Base-by-base conservation (phyloP, 345 rosid species). In the Viola odorata region DNA sequence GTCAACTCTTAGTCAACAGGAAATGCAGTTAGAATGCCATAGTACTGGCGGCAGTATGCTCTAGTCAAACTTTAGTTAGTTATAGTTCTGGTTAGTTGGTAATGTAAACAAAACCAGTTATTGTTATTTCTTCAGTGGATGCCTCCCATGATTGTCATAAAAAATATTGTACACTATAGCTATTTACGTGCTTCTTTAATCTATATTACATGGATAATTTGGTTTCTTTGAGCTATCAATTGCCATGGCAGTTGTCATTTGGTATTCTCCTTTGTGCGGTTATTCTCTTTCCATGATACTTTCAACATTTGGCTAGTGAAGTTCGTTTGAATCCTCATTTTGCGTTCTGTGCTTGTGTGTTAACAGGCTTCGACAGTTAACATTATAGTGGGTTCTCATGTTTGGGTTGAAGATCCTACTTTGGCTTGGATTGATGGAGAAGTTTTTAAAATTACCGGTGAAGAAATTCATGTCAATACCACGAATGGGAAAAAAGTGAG, bases 341-440 rank as follows among this genome's bases (percentile, higher is more conserved):
- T 38, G 4, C 39, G 52, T 51, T 7, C 12, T 15, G 10, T 62
- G 39, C 10, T 49, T 39, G 51, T 13, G 13, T 15, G 49, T 75
- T 68, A 77, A 73, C 79, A 94, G 99, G 92, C 86, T 60, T 84
- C 77, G 9, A 77, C 85, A 3, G 96, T 81, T 73, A 94, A 94
- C 73, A 91, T 94, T 55, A 88, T 91, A 50, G 87, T 86, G 47
- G 99, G 97, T 65, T 91, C 97, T 80, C 96, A 91, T 77, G 97
- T 86, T 41, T 94, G 99, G 99, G 89, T 82, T 64, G 97, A 91
- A 78, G 91, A 90, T 65, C 83, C 95, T 41, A 76, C 4, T 14
- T 54, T 56, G 73, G 97, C 99, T 64, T 94, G 99, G 99, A 71
- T 85, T 75, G 92, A 88, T 80, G 99, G 97, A 54, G 96, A 88